Evolutionary conservation across 495 filamentous ascomycete species (phyloP), one percentile per base, ranked within the genome.

Genomic region (Bacidia rubella): DNA sequence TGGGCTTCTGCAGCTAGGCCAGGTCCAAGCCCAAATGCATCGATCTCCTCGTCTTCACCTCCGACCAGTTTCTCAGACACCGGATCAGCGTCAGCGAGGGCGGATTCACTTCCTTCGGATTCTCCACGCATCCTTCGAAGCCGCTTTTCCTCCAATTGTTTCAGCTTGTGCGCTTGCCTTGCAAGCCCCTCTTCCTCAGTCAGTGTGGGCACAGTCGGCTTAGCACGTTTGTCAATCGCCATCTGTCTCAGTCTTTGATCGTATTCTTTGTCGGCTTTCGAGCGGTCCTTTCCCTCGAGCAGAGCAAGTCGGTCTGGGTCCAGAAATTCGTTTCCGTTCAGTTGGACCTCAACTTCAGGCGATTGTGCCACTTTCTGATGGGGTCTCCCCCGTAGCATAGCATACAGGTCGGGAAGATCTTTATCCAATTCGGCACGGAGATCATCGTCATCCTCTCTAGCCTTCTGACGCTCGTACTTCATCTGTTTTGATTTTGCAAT

Each of bases 401-500:
- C 76, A 55, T 90, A 85, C 9, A 97, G 73, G 50, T 85, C 81
- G n/a, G 80, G 75, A 50, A 96, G 74, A 19, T 83, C 82, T 62
- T 87, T 82, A 54, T 87, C 81, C 9, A 86, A 68, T 58, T 85
- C 80, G 45, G 90, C 85, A 53, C 86, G 75, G n/a, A 95, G 69
- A 60, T 94, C 89, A 23, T 90, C 88, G 60, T 98, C 90, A 43
- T 95, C 88, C 54, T 97, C 92, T 65, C 96, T 98, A 7, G 78
- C 77, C 51, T 86, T 79, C 68, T 97, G 93, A 20, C 92, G 82
- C 67, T 96, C 88, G 54, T 86, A 84, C 68, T 93, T 97, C 72
- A 95, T 74, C 24, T 86, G 74, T 64, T 97, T 99, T 2, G 93
- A 97, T 67, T 97, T 99, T 35, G 89, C 85, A 54, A 97, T 97